These are phyloP conservation scores for Curvularia hawaiiensis DNA, from an alignment of 2,329 filamentous ascomycete genomes.

Conservation along the genomic window DNA sequence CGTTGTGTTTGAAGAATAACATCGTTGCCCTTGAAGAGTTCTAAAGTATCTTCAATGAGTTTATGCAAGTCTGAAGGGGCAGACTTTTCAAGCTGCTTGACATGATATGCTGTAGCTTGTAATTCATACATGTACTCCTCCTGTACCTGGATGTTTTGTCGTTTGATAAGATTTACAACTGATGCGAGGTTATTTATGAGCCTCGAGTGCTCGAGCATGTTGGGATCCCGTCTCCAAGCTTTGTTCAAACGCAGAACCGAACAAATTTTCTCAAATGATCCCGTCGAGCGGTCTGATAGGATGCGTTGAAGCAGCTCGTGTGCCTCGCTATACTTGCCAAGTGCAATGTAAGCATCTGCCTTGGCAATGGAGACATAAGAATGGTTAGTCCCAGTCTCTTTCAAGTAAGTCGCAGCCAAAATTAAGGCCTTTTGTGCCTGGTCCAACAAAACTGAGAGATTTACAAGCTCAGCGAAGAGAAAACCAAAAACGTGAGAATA, in stretches of 20 bases:
- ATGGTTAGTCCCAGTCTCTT: background rate
- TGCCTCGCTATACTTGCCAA: background rate
- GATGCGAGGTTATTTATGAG: background rate
- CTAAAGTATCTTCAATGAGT: background rate
- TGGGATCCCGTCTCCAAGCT: background rate
- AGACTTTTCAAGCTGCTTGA: background rate
- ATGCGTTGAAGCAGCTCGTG: background rate
- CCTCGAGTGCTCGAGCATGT: background rate
- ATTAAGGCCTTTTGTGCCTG: background rate
- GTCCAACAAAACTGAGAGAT: background rate
- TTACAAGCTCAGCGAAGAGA: background rate
- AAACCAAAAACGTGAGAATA: background rate
- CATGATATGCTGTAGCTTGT: background rate
- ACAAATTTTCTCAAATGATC: background rate
- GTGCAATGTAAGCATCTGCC: background rate
- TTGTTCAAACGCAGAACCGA: background rate
- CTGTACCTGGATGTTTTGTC: background rate
- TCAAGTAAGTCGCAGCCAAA: background rate
- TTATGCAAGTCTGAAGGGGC: background rate
- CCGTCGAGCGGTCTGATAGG: background rate
- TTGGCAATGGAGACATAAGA: background rate
- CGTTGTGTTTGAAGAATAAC: background rate
- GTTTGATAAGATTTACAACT: background rate
- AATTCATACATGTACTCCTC: background rate
- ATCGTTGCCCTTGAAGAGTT: background rate